Evolutionary conservation across 2,329 filamentous ascomycete genomes (phyloP), one percentile per base, ranked within the genome.

Genomic region (Pseudogymnoascus sp.): DNA sequence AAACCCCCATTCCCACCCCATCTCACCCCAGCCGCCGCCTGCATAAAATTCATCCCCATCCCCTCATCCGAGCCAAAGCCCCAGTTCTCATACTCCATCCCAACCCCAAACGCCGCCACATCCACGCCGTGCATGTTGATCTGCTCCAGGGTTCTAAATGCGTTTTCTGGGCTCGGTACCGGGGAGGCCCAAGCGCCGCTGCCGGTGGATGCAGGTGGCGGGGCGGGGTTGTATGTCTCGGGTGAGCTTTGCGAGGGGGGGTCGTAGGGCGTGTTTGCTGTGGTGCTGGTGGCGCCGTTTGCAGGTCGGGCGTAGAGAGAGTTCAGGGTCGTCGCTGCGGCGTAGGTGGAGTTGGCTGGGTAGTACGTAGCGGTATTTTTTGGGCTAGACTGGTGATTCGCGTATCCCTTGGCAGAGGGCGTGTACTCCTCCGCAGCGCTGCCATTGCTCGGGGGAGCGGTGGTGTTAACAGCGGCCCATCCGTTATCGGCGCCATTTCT

Each of bases 391-490:
- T 37, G 52, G 26, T 31, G 26, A 37, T 59, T 59, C 26, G 14
- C 52, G n/a, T 33, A 59, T 19, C 52, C 33, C 33, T 19, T 31
- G 8, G 14, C 16, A 12, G 26, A 59, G 2, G 52, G 52, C 1
- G 52, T 33, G 7, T 59, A 59, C 2, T 35, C 52, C 4, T 59
- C 52, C n/a, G 29, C 52, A 7, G 8, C 29, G 29, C 26, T 35
- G 26, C 52, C 33, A 12, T 31, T 59, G 6, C n/a, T 59, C 19
- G 52, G 26, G 8, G 52, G 11, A 33, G 52, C 29, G 4, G 52
- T 59, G n/a, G 52, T 59, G n/a, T 59, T 59, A 4, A 59, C 52
- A 35, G 52, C n/a, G 4, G n/a, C 52, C 52, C 52, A 59, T 35
- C 52, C 33, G 7, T n/a, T n/a, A 4, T 59, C 52, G 6, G 21